Conservation (phyloP, 2,329 filamentous ascomycete genomes). For the Metarhizium rileyi region DNA sequence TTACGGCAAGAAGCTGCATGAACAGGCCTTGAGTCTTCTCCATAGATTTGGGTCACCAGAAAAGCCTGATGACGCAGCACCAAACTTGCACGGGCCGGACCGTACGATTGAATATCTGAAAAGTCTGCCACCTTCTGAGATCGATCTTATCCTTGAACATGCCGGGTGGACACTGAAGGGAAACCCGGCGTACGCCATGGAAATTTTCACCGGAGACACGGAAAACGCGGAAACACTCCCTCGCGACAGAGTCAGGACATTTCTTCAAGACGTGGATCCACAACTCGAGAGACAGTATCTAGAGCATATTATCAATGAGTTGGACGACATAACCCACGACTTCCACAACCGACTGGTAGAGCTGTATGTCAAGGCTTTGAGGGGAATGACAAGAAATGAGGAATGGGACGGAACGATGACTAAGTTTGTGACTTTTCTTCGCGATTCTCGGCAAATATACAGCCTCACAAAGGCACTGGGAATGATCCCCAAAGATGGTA, state of each 20-base stretch:
- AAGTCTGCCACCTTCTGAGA: slow-evolving; percentile 73
- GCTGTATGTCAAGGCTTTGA: slow-evolving; percentile 51
- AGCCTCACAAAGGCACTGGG: slow-evolving; percentile 68
- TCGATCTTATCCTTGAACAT: slow-evolving; percentile 86
- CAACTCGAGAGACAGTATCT: slow-evolving; percentile 72
- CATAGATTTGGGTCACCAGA: slow-evolving; percentile 64
- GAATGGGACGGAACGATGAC: slow-evolving; percentile 50
- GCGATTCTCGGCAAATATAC: slow-evolving; percentile 63
- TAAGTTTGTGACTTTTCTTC: slow-evolving; percentile 65
- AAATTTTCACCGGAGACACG: slow-evolving; percentile 85
- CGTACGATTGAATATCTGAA: slow-evolving; percentile 87
- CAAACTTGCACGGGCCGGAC: slow-evolving; percentile 64
- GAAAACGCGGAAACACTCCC: slow-evolving; percentile 90
- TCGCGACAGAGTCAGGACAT: slow-evolving; percentile 63
- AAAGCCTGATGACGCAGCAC: slow-evolving; percentile 38
- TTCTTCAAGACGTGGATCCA: slow-evolving; percentile 59
- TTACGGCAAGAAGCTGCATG: slow-evolving; percentile 87
- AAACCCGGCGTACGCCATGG: slow-evolving; percentile 71
- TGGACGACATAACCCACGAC: slow-evolving; percentile 74
- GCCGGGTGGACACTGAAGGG: slow-evolving; percentile 75
- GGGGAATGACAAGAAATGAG: slow-evolving; percentile 30
- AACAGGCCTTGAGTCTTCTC: slow-evolving; percentile 73
- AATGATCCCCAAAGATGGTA: slow-evolving; percentile 71
- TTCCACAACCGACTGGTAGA: slow-evolving; percentile 80
- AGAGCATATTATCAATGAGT: slow-evolving; percentile 81